Evolutionary conservation across 192 early-diverging fungal genomes (phyloP).

Genomic region (Coemansia sp.): DNA sequence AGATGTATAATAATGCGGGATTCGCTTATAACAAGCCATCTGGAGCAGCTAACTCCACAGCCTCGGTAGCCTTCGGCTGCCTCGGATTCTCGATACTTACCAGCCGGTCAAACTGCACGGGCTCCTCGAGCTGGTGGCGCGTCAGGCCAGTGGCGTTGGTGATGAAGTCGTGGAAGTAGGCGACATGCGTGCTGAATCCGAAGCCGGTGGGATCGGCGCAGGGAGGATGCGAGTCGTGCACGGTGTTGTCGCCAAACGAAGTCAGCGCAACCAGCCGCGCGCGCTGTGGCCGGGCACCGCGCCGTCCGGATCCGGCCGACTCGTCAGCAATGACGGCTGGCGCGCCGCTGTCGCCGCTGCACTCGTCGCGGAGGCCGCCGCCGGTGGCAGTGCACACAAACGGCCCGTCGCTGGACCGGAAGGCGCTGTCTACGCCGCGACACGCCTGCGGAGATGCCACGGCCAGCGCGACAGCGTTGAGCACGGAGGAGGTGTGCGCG

Average conservation of each 20-base stretch:
- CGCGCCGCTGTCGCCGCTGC: constrained; percentile 52
- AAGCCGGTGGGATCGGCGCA: constrained; percentile 48
- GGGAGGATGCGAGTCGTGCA: constrained; percentile 29
- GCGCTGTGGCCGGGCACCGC: constrained; percentile 1
- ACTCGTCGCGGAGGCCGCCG: constrained; percentile 33
- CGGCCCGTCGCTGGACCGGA: constrained; percentile 35
- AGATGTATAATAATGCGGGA: neutral
- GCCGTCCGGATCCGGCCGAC: neutral
- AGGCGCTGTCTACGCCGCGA: constrained; percentile 19
- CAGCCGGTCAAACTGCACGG: constrained; percentile 26
- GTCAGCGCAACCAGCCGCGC: constrained; percentile 46
- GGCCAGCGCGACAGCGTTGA: constrained; percentile 37
- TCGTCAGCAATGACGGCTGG: constrained; percentile 22
- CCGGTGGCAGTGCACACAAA: constrained; percentile 40
- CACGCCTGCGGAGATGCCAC: constrained; percentile 19
- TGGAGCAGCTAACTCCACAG: no score
- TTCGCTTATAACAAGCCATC: neutral
- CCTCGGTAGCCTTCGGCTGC: no score
- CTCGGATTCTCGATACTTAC: constrained; percentile 12
- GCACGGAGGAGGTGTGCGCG: constrained; percentile 16
- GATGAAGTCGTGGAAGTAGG: constrained; percentile 43
- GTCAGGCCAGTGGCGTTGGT: constrained; percentile 34
- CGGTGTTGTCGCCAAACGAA: constrained; percentile 48
- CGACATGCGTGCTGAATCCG: constrained; percentile 56
- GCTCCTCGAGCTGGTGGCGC: constrained; percentile 21